Conservation (phyloP, 2,329 filamentous ascomycete genomes). For the Ramularia collo-cygni region DNA sequence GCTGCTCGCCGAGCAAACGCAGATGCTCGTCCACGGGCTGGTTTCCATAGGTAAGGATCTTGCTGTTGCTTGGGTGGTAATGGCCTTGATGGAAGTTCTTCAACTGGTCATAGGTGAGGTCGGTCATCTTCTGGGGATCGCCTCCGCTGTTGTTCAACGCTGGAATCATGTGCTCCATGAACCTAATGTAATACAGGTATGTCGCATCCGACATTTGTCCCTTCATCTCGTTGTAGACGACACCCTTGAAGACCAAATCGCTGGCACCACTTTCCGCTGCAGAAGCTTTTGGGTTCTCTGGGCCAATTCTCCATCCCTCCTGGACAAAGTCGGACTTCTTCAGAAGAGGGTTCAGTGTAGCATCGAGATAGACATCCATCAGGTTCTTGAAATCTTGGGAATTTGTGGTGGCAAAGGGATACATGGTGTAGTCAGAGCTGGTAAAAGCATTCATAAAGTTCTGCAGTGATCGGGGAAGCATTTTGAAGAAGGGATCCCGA, state of each 20-base stretch:
- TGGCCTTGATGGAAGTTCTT: slow-evolving; percentile 83
- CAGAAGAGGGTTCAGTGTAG: slow-evolving; percentile 81
- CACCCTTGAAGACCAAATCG: slow-evolving; percentile 86
- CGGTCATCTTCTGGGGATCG: slow-evolving; percentile 92
- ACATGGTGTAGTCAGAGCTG: slow-evolving; percentile 90
- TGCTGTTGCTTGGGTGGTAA: slow-evolving; percentile 96
- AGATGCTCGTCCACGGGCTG: slow-evolving; percentile 80
- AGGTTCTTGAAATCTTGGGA: slow-evolving; percentile 91
- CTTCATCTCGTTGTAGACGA: slow-evolving; percentile 99
- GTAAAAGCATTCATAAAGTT: slow-evolving; percentile 99
- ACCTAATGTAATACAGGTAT: slow-evolving; percentile 92
- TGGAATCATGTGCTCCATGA: slow-evolving; percentile 90
- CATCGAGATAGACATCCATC: slow-evolving; percentile 93
- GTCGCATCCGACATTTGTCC: slow-evolving; percentile 96
- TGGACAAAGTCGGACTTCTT: slow-evolving; percentile 91
- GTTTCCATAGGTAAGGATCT: slow-evolving; percentile 90
- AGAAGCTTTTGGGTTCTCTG: slow-evolving; percentile 65
- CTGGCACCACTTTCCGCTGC: slow-evolving; percentile 38
- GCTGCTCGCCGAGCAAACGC: slow-evolving; percentile 65
- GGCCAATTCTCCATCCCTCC: slow-evolving; percentile 93
- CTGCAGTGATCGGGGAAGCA: slow-evolving; percentile 94
- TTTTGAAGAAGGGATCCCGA: slow-evolving; percentile 98
- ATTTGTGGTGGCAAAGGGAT: slow-evolving; percentile 97
- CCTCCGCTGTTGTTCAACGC: slow-evolving; percentile 94
- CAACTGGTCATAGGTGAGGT: slow-evolving; percentile 85